Conservation (phyloP, 768 basidiomycete genomes). For the Phaeotremella skinneri region DNA sequence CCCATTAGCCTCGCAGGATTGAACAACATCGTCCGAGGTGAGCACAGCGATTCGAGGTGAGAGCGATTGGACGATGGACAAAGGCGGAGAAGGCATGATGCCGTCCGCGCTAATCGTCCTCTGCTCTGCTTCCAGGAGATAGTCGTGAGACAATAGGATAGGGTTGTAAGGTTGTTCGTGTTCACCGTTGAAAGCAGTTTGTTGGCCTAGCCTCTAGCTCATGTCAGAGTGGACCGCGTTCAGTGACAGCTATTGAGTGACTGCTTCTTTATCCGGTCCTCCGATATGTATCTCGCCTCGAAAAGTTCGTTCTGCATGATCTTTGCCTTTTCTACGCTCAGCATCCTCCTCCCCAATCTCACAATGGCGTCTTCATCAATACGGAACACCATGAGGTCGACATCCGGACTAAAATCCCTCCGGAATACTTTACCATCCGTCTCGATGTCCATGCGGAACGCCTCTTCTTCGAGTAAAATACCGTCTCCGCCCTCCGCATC, state of each 20-base stretch:
- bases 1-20: slow-evolving; percentile 48
- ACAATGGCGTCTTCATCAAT: slow-evolving; percentile 6
- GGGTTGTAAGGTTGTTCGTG: no score
- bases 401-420: not conserved
- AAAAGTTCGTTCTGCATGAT: not conserved
- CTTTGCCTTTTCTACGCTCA: not conserved
- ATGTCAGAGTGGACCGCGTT: no score
- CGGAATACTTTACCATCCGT: not conserved
- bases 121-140: not conserved
- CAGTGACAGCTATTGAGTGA: no score
- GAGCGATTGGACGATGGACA: slow-evolving; percentile 46
- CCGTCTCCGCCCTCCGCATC: slow-evolving; percentile 8
- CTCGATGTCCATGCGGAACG: not conserved
- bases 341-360: not conserved
- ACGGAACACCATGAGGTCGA: slow-evolving; percentile 5
- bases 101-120: not conserved
- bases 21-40: slow-evolving; percentile 44
- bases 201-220: no score
- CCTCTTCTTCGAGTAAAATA: slow-evolving; percentile 1
- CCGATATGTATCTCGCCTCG: not conserved
- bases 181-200: no score
- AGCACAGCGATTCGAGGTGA: slow-evolving; percentile 49
- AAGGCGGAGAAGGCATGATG: slow-evolving; percentile 45
- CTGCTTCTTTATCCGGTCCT: not conserved
- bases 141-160: no score